Conservation (phyloP, 345 rosid species). For the Salix caprea region DNA sequence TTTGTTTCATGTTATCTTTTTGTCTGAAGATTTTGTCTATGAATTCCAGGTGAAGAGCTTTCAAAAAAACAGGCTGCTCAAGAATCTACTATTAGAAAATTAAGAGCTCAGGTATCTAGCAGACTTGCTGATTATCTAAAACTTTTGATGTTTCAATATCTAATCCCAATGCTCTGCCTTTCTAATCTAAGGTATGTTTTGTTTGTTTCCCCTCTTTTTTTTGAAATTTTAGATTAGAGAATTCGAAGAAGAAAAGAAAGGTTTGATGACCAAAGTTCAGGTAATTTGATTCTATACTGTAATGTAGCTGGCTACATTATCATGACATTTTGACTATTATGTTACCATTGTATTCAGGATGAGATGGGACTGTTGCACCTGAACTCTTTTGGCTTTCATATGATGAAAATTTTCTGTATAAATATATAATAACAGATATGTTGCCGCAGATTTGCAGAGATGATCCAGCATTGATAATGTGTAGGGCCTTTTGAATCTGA, state of each 20-base stretch:
- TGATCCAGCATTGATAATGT: neutral
- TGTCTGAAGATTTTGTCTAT: neutral
- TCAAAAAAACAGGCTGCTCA: slow-evolving; percentile 98
- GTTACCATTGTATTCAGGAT: neutral
- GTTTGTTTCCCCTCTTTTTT: slow-evolving; percentile 14
- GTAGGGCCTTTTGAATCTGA: neutral
- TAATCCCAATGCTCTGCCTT: slow-evolving; percentile 15
- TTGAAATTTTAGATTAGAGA: slow-evolving; percentile 72
- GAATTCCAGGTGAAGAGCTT: slow-evolving; percentile 86
- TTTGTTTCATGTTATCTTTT: neutral
- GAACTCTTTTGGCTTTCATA: neutral
- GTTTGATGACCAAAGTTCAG: slow-evolving; percentile 88
- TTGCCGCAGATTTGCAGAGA: neutral
- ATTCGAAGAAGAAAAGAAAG: slow-evolving; percentile 97
- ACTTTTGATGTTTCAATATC: neutral
- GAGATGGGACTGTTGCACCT: neutral
- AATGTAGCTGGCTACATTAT: neutral
- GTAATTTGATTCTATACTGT: slow-evolving; percentile 40
- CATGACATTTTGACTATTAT: neutral
- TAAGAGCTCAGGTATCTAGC: slow-evolving; percentile 87
- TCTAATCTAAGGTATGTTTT: slow-evolving; percentile 12
- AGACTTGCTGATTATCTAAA: slow-evolving; percentile 11
- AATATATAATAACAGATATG: neutral
- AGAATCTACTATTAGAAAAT: slow-evolving; percentile 88
- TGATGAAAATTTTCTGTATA: neutral